Base-by-base conservation (phyloP, 805 yeast species). In the Danielia oregonensis region DNA sequence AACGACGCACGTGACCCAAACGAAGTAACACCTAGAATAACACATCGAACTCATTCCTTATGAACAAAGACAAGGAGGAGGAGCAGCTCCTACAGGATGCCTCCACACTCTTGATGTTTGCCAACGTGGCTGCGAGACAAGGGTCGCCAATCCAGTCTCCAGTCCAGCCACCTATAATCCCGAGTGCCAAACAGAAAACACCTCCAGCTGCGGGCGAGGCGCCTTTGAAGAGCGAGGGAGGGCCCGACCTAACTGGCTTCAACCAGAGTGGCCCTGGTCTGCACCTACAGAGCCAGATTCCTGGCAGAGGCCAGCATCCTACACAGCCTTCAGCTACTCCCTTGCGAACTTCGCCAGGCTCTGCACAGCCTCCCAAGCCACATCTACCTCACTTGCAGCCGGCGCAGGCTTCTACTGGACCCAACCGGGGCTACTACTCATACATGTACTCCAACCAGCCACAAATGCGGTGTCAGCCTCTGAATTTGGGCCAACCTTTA, bases 71-170 rank as follows among this genome's bases (percentile, higher is more conserved):
- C 37, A 40, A 51, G 26, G 64, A 57, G 37, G 61, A 61, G 40
- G 61, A 63, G 35, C 69, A 63, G 50, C 64, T 66, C 22, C 56
- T 77, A 8, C 79, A 76, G 43, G 82, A 78, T 58, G 82, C 84
- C 1, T 74, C 81, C 12, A 74, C 82, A 15, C 57, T 78, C 30
- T 59, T 78, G 35, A 71, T 76, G 80, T 76, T 78, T 50, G 79
- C 81, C 16, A 76, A 69, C 44, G 70, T 68, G 12, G 78, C 73
- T 3, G 72, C 73, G 12, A 63, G 67, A 33, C 72, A 67, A 35
- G 65, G 57, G 26, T 45, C 44, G 35, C 52, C 49, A 13, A 39
- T 19, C 31, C 40, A 29, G 17, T 23, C 44, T 13, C 26, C 26
- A 6, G 29, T 19, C 5, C 23, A 24, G 3, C 33, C 36, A 13